These are phyloP conservation scores for Umbelopsis ramanniana DNA, from an alignment of 192 early-diverging fungal genomes.

Conservation along the genomic window DNA sequence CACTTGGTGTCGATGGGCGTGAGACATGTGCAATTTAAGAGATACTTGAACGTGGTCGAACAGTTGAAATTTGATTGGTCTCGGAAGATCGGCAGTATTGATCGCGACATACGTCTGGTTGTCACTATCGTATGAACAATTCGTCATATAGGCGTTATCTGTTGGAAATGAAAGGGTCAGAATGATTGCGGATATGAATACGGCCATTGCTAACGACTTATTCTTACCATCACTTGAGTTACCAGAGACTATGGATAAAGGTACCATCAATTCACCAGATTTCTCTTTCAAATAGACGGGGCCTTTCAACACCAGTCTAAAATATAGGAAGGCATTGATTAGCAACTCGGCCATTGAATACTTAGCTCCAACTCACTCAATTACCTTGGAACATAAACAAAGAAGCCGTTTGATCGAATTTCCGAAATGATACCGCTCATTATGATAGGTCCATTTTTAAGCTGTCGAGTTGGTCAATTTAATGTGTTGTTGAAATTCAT, in stretches of 20 bases:
- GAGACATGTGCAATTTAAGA: constrained; percentile 60
- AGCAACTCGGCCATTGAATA: neutral
- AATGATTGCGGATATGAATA: neutral
- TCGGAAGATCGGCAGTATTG: constrained; percentile 39
- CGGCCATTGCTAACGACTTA: constrained; percentile 1
- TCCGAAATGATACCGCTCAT: constrained; percentile 72
- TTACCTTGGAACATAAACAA: constrained; percentile 57
- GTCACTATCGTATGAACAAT: constrained; percentile 48
- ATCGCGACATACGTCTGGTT: constrained; percentile 54
- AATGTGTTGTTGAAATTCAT: neutral
- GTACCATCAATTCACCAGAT: constrained; percentile 55
- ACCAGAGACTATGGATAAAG: constrained; percentile 62
- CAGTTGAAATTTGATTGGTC: constrained; percentile 52
- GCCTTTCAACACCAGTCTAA: constrained; percentile 69
- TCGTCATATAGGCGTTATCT: constrained; percentile 36
- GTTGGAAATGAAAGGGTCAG: neutral
- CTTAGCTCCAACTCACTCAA: neutral
- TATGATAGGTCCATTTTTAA: constrained; percentile 45
- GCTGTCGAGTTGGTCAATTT: constrained; percentile 1
- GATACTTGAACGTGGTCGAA: constrained; percentile 70
- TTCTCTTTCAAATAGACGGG: constrained; percentile 71
- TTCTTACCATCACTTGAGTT: constrained; percentile 42
- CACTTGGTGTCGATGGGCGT: constrained; percentile 64
- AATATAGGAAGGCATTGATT: constrained; percentile 30
- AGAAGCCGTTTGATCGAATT: constrained; percentile 70